A percentile compares a stretch with the other conserved stretches of the same genome.
These are phyloP conservation scores for Xylaria bambusicola DNA, from an alignment of 495 filamentous ascomycete genomes.

Conservation along the genomic window DNA sequence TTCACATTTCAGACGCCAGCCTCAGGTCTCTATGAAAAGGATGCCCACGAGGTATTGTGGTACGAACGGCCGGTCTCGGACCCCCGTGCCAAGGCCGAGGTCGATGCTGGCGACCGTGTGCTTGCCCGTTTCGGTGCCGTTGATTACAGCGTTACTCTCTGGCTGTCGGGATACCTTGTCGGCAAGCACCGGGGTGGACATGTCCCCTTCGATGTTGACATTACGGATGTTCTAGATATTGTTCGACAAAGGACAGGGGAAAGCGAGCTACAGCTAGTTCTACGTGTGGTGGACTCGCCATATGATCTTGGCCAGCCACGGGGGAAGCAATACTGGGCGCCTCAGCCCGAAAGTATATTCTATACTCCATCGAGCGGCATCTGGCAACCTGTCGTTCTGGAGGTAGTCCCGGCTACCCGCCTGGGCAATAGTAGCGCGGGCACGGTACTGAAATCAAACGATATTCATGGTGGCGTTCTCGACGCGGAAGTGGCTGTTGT, in stretches of 20 bases:
- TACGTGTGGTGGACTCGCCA: slow-evolving; percentile 47
- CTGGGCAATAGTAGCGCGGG: slow-evolving; percentile 35
- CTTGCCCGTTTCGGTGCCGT: slow-evolving; percentile 63
- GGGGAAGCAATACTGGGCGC: slow-evolving; percentile 45
- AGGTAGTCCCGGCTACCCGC: slow-evolving; percentile 49
- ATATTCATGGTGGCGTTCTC: slow-evolving; percentile 29
- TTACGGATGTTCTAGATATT: slow-evolving; percentile 50
- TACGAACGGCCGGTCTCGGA: slow-evolving; percentile 56
- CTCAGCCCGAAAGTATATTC: slow-evolving; percentile 60
- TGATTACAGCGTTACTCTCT: slow-evolving; percentile 63
- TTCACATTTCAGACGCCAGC: slow-evolving; percentile 61
- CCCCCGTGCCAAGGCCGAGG: slow-evolving; percentile 39
- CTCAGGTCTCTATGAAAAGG: slow-evolving; percentile 54
- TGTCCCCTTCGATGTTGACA: slow-evolving; percentile 58
- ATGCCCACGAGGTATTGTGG: slow-evolving; percentile 62
- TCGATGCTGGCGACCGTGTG: slow-evolving; percentile 40
- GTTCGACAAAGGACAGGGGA: slow-evolving; percentile 30
- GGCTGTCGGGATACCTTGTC: slow-evolving; percentile 54
- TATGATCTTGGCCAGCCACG: slow-evolving; percentile 53
- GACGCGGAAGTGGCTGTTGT: slow-evolving; percentile 29
- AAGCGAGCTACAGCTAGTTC: slow-evolving; percentile 22
- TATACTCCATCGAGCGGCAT: slow-evolving; percentile 65
- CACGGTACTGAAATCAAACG: slow-evolving; percentile 33
- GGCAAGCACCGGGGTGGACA: slow-evolving; percentile 60
- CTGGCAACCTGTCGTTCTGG: slow-evolving; percentile 66